Percentiles rank a stretch among this genome's conserved stretches.
Evolutionary conservation across 352 stramenopile species (phyloP).

Genomic region (Pythium rhizo-oryzae): DNA sequence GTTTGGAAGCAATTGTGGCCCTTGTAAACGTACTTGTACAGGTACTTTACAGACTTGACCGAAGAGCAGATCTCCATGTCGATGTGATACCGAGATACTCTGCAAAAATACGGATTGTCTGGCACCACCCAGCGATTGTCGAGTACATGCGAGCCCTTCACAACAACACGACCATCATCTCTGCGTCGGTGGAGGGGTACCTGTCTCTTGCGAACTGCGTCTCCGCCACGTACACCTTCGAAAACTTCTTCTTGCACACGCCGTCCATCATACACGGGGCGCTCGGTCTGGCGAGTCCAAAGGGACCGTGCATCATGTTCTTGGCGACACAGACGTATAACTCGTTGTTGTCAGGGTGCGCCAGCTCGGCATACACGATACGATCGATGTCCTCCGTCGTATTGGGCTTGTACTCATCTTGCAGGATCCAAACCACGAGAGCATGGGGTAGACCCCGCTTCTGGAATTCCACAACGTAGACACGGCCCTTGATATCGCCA

Average conservation of each 20-base stretch:
- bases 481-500: constrained; percentile 22
- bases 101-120: no score
- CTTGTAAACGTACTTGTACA: constrained; percentile 70
- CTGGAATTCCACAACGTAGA: constrained; percentile 46
- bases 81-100: no score
- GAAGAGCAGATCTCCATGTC: no score
- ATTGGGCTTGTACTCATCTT: constrained; percentile 25
- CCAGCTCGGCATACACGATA: constrained; percentile 17
- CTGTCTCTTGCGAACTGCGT: background rate
- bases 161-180: background rate
- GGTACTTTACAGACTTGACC: constrained; percentile 53
- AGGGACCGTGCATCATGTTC: constrained; percentile 18
- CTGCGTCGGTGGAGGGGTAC: constrained; percentile 1
- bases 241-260: constrained; percentile 11
- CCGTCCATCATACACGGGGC: constrained; percentile 12
- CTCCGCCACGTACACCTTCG: background rate
- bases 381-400: constrained; percentile 9
- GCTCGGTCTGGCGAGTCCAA: background rate
- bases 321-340: background rate
- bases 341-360: background rate
- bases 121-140: constrained; percentile 51
- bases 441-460: constrained; percentile 44
- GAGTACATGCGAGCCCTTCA: background rate
- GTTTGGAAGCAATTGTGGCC: constrained; percentile 5
- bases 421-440: constrained; percentile 42